Base-by-base conservation (phyloP, 2,329 filamentous ascomycete species). In the Rugonectria rugulosa region DNA sequence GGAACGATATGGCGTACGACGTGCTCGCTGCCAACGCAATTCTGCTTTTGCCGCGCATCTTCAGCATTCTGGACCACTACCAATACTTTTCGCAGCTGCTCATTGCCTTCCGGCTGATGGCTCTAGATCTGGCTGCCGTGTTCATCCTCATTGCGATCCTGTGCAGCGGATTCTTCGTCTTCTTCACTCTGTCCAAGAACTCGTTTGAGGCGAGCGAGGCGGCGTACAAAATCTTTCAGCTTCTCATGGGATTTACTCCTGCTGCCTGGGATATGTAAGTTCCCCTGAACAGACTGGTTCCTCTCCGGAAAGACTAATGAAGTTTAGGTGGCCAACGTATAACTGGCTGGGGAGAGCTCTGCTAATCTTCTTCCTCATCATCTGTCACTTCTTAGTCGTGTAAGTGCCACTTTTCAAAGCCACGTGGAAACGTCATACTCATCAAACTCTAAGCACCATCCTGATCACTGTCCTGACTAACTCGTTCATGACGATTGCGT, bases 391-490 rank as follows among this genome's bases (percentile, higher is more conserved):
- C 70, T 83, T 97, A 48, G 89, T 97, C 26, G 90, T 97, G 78
- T 86, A 75, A 71, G 80, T 76, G 14, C 15, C 27, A 7, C 24
- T 23, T 23, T 7, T 36, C 20, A n/a, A 11, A n/a, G 10, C 14
- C 14, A 15, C 9, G 21, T 42, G 40, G n/a, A 41, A 32, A 31
- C 38, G 15, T 17, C 57, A 53, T n/a, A 46, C 59, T 48, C 6
- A 20, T 14, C 9, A 8, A 17, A 8, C 15, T 8, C 23, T 21
- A 20, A 85, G 83, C 45, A 97, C 94, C 1, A 96, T 98, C 47
- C 79, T 98, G 27, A 94, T 98, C 65, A 96, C 93, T 0, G 94
- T 98, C n/a, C 74, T 98, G 59, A 96, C 93, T 5, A 97, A 97
- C 70, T 96, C 91, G 0, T 98, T 97, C 77, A 96, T 96, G 89